Evolutionary conservation across 768 basidiomycete species (phyloP), one percentile per base, ranked within the genome.

Genomic region (Kondoa malvinella): DNA sequence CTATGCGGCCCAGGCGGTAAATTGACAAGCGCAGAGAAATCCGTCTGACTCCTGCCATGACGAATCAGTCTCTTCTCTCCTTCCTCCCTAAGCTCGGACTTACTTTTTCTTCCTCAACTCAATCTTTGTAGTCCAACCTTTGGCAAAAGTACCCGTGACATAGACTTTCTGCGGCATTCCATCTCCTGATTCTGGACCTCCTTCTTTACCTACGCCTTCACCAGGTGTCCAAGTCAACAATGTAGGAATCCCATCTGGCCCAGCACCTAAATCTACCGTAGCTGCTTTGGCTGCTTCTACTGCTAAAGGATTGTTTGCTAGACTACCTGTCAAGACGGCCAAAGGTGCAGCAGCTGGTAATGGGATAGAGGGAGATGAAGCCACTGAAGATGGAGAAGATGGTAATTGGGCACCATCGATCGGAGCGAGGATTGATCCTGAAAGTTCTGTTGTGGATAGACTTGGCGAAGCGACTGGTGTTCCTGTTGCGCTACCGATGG

Each of bases 1-100:
- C 92, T 88, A 75, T 96, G 91, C 0, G 91, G 91, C 17, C 94
- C 94, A 0, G 91, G 90, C 12, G 84, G 83, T 0, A 97, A 83
- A 0, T 71, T 72, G 68, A 75, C 72, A 40, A 75, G 68, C 2
- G 72, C 73, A 14, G 74, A 70, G 68, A 75, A 75, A 64, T 75
- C 73, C n/a, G 60, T 12, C 57, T 66, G 50, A 63, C 67, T 32
- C 61, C 61, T 30, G 21, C 4, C 2, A 4, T 26, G 30, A 8
- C 32, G 34, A 34, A 17, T 31, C 8, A 65, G 2, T 8, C n/a
- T 17, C 21, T 56, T n/a, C 16, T 4, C 14, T 26, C 32, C 50
- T 29, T 25, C 59, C 66, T 15, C 12, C 25, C 57, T 14, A 21
- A 30, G n/a, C 8, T 8, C 8, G 21, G 25, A 66, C 73, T 30